These are phyloP conservation scores for Tetrapyrgos nigripes DNA, from an alignment of 1,284 basidiomycete genomes.

Conservation along the genomic window DNA sequence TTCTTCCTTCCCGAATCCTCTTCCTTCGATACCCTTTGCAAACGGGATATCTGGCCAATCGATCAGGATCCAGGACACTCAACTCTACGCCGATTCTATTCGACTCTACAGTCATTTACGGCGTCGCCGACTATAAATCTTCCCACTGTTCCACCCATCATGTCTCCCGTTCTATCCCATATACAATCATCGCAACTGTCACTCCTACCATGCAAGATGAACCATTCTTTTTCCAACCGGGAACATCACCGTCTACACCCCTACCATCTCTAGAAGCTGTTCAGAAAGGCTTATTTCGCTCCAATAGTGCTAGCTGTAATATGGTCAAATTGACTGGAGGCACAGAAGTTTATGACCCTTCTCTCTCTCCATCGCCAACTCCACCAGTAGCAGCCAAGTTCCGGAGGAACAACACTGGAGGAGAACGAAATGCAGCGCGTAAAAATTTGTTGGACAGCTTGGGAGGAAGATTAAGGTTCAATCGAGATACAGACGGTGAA, in stretches of 20 bases:
- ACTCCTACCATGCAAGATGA: conserved; percentile 55
- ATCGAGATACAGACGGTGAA: conserved; percentile 67
- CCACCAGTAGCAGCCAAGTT: conserved; percentile 56
- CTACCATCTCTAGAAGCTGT: conserved; percentile 77
- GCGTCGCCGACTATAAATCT: conserved; percentile 44
- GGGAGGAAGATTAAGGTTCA: conserved; percentile 55
- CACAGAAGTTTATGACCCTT: conserved; percentile 61
- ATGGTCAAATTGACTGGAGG: conserved; percentile 78
- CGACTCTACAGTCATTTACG: no score
- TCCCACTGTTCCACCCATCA: conserved; percentile 54
- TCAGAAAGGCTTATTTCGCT: conserved; percentile 73
- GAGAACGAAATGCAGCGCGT: conserved; percentile 74
- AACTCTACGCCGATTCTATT: no score
- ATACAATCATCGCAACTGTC: conserved; percentile 64
- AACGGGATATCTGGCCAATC: no score
- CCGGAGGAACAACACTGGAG: conserved; percentile 78
- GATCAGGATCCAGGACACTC: no score
- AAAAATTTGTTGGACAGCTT: conserved; percentile 67
- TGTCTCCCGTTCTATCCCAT: conserved; percentile 71
- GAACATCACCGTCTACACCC: conserved; percentile 69
- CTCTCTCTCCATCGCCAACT: conserved; percentile 59
- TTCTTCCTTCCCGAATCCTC: no score
- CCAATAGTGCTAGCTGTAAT: conserved; percentile 77
- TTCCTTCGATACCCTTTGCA: no score
- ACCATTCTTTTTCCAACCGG: conserved; percentile 58